Conservation (phyloP, 1,284 basidiomycete species). For the Leccinum discolor region DNA sequence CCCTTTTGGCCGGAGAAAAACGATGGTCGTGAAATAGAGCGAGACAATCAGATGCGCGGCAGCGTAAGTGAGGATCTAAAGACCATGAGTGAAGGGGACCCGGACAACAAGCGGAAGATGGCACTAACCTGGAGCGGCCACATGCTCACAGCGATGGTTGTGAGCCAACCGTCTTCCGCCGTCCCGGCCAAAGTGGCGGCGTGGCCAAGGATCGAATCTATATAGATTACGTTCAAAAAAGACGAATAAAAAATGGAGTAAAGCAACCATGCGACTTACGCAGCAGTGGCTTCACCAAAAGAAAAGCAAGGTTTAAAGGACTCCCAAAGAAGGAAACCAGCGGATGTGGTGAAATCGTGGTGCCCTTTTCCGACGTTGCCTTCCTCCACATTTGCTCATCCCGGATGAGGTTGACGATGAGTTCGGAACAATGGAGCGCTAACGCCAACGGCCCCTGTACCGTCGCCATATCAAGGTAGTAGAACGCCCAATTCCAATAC, state of each 20-base stretch:
- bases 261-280: conserved; percentile 20
- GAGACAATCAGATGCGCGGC: too few species aligned
- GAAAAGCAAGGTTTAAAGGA: conserved; percentile 18
- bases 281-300: conserved; percentile 21
- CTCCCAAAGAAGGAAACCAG: conserved; percentile 17
- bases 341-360: conserved; percentile 17
- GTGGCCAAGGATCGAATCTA: conserved; percentile 35
- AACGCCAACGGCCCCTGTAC: conserved; percentile 32
- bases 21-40: too few species aligned
- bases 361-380: conserved; percentile 16
- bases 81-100: too few species aligned
- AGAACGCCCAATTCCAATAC: conserved; percentile 26
- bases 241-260: too few species aligned
- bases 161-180: background rate
- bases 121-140: conserved; percentile 24
- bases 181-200: conserved; percentile 19
- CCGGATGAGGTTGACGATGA: conserved; percentile 29
- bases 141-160: conserved; percentile 14
- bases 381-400: conserved; percentile 31
- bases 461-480: conserved; percentile 22
- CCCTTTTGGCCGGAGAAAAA: too few species aligned
- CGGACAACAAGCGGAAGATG: too few species aligned
- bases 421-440: conserved; percentile 30
- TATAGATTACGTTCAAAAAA: background rate
- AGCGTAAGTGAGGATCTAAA: too few species aligned